Evolutionary conservation across 495 filamentous ascomycete species (phyloP), one percentile per base, ranked within the genome.

Genomic region (Saxophila tyrrhenica): DNA sequence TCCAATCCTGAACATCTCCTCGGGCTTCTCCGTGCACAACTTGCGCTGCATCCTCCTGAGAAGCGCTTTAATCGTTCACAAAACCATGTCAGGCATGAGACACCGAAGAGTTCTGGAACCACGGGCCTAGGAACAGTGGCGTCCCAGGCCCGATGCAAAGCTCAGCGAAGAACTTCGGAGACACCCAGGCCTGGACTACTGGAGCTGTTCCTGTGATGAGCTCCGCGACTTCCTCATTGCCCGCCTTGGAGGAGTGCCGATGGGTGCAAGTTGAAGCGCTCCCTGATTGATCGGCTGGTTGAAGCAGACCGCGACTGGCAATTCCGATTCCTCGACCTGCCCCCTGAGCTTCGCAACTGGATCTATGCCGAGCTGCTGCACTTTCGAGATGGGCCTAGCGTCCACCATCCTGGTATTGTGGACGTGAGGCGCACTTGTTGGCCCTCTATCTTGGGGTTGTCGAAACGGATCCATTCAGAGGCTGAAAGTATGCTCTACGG

Each of bases 261-360:
- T 3, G 19, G 19, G 7, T 17, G 16, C 15, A 44, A 21, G 41
- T 7, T 21, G 8, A 52, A 25, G 21, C 2, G 11, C 5, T 16
- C 43, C 39, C 22, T 41, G 21, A 9, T 43, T 39, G 39, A 43
- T n/a, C 5, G 15, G 10, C 39, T 52, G 8, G 11, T 19, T 2
- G 20, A 29, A 19, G 38, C 39, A 11, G 50, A 52, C 24, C 39
- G 32, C 3, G 50, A 24, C 39, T 24, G n/a, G 17, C 3, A 9
- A 2, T 52, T 52, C 24, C 50, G 38, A 10, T 52, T 52, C 39
- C 50, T 44, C 17, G 38, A 43, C 16, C 50, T 52, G 9, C 25
- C 50, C 10, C 39, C 50, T 17, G 50, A 52, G 39, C 23, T 52
- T 3, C 50, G 50, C 24, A 45, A 44, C 50, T 20, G 7, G 13